These are phyloP conservation scores for Apiospora pterosperma DNA, from an alignment of 2,329 filamentous ascomycete species.

Conservation along the genomic window DNA sequence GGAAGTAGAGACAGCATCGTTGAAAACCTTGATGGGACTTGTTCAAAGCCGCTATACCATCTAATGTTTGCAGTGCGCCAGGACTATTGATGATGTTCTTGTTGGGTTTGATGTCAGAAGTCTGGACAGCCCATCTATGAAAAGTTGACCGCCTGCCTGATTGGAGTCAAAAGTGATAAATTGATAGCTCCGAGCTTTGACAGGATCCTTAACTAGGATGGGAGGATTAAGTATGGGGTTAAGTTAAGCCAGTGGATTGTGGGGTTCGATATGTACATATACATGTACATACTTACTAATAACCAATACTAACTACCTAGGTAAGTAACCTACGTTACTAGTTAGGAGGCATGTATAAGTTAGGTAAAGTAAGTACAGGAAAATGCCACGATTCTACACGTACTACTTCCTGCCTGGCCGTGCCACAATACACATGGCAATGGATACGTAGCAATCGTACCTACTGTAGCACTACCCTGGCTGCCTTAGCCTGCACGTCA, in stretches of 20 bases:
- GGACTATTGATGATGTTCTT: not conserved
- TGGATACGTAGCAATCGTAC: not conserved
- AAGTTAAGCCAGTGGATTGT: not conserved
- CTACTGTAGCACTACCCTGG: not conserved
- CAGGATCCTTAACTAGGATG: not conserved
- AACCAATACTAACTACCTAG: too few species aligned
- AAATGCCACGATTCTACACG: not conserved
- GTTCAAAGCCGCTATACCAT: not conserved
- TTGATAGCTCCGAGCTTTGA: not conserved
- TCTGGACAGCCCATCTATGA: not conserved
- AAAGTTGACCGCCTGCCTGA: not conserved
- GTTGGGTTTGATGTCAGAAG: not conserved
- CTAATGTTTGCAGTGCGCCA: not conserved
- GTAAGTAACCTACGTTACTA: too few species aligned
- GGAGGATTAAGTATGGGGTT: not conserved
- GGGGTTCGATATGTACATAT: too few species aligned
- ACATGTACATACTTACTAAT: too few species aligned
- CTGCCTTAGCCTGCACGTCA: not conserved
- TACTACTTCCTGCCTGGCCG: not conserved
- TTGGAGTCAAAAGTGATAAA: not conserved
- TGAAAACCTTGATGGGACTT: not conserved
- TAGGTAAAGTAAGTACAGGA: too few species aligned
- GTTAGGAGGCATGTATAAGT: too few species aligned
- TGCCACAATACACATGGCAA: not conserved
- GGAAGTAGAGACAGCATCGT: conserved; percentile 62